Evolutionary conservation across 352 stramenopile species (phyloP).

Genomic region (Globisporangium parvum): DNA sequence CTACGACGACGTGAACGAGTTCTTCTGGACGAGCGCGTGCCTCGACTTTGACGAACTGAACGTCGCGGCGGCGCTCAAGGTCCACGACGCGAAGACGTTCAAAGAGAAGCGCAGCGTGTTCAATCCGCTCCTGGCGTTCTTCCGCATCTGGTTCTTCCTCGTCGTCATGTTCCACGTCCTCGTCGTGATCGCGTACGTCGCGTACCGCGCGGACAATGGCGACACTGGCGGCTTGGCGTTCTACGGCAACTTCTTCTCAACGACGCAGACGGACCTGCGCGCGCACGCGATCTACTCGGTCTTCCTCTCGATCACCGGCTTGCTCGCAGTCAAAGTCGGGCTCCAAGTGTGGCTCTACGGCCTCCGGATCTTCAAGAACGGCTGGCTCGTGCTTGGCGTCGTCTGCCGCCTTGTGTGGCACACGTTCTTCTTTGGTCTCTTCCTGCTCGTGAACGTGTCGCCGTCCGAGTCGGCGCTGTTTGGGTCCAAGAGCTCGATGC

Average conservation of each 20-base stretch:
- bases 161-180: conserved; percentile 66
- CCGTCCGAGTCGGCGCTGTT: conserved; percentile 45
- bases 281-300: conserved; percentile 69
- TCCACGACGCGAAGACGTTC: conserved; percentile 80
- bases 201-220: conserved; percentile 57
- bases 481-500: conserved; percentile 29
- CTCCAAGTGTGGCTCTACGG: conserved; percentile 77
- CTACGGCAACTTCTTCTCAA: conserved; percentile 59
- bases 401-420: conserved; percentile 74
- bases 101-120: conserved; percentile 84
- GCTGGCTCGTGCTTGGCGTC: conserved; percentile 50
- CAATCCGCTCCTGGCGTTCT: conserved; percentile 79
- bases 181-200: conserved; percentile 60
- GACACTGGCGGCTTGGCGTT: conserved; percentile 40
- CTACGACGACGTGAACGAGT: conserved; percentile 89
- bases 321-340: conserved; percentile 59
- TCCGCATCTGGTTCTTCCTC: conserved; percentile 81
- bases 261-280: conserved; percentile 44
- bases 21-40: conserved; percentile 72
- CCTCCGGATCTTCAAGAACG: conserved; percentile 55
- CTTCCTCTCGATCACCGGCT: conserved; percentile 47
- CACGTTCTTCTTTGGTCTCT: conserved; percentile 63
- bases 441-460: conserved; percentile 53
- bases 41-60: conserved; percentile 66
- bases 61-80: conserved; percentile 50